Base-by-base conservation (phyloP, 108 stramenopile genomes). In the Bacterosira constricta region DNA sequence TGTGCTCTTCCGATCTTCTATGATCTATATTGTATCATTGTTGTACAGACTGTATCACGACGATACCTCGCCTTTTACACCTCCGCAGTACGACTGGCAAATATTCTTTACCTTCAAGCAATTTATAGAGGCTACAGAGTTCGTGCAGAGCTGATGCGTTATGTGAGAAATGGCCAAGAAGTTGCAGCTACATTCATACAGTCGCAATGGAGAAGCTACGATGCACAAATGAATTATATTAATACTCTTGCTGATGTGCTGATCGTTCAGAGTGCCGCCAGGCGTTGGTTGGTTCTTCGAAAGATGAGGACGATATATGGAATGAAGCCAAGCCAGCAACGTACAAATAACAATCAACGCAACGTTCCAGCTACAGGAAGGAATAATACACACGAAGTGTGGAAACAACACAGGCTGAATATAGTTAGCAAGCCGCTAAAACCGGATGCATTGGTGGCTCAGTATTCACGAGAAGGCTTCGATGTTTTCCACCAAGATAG, bases 1-100 rank as follows among this genome's bases (percentile, higher is more conserved):
- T 91, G 52, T 51, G 79, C 37, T 90, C 78, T 71, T 94, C 90
- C 56, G 93, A 54, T 79, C 60, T 50, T 68, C 10, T 76, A 73
- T 23, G 75, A 83, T 42, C 46, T 84, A 25, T 81, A 80, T 38
- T 69, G 79, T 20, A 75, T 89, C n/a, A 77, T 88, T 39, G 31
- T 80, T 31, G 76, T 78, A 10, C 91, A 92, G 66, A 78, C 86
- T 10, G 47, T 80, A 7, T 70, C 45, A 30, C 63, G 89, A n/a
- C 59, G 80, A 37, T 73, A 66, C 41, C 32, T 84, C 20, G 83
- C 90, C 3, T 73, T 63, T 26, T 70, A 87, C 32, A 46, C 51
- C 6, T 61, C 73, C 8, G 83, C 76, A 31, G 60, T 71, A 10
- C 79, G 72, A 53, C 55, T 88, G 59, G 85, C 74, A 18, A 79